Base-by-base conservation (phyloP, 1,139 yeast genomes). In the Geotrichum histeridarum region DNA sequence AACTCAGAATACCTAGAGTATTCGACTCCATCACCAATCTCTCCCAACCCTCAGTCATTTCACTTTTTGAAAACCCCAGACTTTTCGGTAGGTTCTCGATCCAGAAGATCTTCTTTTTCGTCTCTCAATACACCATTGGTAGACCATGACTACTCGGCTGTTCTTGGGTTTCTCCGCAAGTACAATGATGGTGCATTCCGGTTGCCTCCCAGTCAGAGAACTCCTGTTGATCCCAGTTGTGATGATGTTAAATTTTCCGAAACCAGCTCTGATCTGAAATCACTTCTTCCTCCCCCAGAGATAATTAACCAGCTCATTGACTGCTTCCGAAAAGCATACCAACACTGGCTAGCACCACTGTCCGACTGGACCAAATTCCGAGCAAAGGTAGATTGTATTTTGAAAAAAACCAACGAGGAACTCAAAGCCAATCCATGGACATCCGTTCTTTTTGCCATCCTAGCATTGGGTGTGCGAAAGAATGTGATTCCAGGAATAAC, bases 391-490 rank as follows among this genome's bases (percentile, higher is more conserved):
- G 64, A 57, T 7, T 32, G 17, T 14, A 54, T 60, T 17, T 61
- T 60, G 43, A n/a, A 9, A 8, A 55, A 39, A 48, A 51, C 22
- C n/a, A 30, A 44, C 18, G 58, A 42, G 42, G 43, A 44, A 17
- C 51, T 17, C 30, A 57, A 42, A 4, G 32, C 53, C 4, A 55
- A 55, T n/a, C 53, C 60, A 8, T 63, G 66, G 64, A 51, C 57
- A 11, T 54, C 66, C 5, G 48, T 58, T 12, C 59, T 66, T 37
- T 63, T 59, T 42, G 49, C 61, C 3, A 59, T 63, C 8, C 47
- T 66, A 27, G 67, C 68, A 18, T 57, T 63, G 15, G 69, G 67
- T 4, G 59, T 59, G 8, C 60, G 63, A 9, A 58, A 60, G 22
- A 54, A 58, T 39, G 48, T 45, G 11, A 50, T 39, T 17, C 54